Percentiles rank a stretch among this genome's conserved stretches.
Evolutionary conservation across 169 alveolate genomes (phyloP).

Genomic region (Plasmodium adleri): DNA sequence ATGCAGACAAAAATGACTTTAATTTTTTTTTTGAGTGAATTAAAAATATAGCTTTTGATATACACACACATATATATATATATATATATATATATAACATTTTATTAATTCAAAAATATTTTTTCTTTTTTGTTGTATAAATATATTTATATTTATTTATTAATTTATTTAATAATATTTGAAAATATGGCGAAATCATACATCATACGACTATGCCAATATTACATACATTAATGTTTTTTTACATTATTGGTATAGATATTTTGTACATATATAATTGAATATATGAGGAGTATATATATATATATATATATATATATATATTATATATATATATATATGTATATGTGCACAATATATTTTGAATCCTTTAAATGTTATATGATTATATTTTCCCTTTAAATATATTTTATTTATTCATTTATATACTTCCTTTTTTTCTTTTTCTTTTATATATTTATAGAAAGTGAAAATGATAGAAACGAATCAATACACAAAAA

Average conservation of each 20-base stretch:
- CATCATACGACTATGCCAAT: conserved; percentile 7
- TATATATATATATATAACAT: too few species aligned
- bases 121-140: not conserved
- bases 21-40: too few species aligned
- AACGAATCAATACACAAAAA: conserved; percentile 10
- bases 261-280: not conserved
- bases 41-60: too few species aligned
- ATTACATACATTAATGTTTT: conserved; percentile 9
- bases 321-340: not conserved
- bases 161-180: not conserved
- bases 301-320: not conserved
- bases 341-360: not conserved
- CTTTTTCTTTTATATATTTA: conserved; percentile 11
- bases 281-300: too few species aligned
- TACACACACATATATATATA: too few species aligned
- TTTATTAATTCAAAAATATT: too few species aligned
- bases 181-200: not conserved
- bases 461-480: conserved; percentile 56
- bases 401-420: not conserved
- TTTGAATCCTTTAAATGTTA: too few species aligned
- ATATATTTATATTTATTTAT: not conserved
- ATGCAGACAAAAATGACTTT: too few species aligned
- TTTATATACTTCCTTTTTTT: conserved; percentile 6
- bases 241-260: not conserved
- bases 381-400: too few species aligned